Conservation (phyloP, 257 asterid species). For the Nicotiana otophora region DNA sequence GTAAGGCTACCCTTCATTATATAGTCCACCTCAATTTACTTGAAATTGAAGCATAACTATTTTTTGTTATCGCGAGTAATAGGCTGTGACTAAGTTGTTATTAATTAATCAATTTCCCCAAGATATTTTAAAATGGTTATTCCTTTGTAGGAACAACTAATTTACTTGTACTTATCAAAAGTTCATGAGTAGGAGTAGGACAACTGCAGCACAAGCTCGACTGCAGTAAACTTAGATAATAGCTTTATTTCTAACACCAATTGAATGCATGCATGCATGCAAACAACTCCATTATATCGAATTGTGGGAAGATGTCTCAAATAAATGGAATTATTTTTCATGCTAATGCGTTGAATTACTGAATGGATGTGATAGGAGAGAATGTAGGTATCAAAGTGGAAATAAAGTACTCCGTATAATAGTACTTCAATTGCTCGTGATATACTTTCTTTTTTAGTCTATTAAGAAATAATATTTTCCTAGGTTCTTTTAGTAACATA, state of each 20-base stretch:
- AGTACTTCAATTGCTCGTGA: too few relatives aligned
- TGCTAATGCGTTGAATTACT: slow-evolving; percentile 10
- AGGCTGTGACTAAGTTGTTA: background rate
- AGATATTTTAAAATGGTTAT: background rate
- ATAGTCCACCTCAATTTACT: too few relatives aligned
- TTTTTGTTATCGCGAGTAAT: background rate
- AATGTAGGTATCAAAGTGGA: slow-evolving; percentile 7
- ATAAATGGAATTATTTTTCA: background rate
- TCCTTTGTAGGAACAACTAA: too few relatives aligned
- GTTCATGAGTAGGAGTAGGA: background rate
- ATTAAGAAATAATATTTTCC: too few relatives aligned
- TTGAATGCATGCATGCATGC: background rate
- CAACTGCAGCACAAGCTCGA: background rate
- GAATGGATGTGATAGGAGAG: slow-evolving; percentile 10
- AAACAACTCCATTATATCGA: background rate
- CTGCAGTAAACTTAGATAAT: background rate
- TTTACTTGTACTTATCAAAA: background rate
- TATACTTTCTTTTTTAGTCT: too few relatives aligned
- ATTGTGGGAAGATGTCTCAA: too few relatives aligned
- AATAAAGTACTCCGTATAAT: background rate
- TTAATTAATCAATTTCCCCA: too few relatives aligned
- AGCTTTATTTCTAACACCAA: background rate
- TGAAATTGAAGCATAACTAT: background rate
- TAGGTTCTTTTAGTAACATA: too few relatives aligned
- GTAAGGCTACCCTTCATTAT: too few relatives aligned